A percentile compares a stretch with the other conserved stretches of the same genome.
phyloP scores from a whole-genome alignment of 1,139 yeast species.

The Oligophagozyma castellii region DNA sequence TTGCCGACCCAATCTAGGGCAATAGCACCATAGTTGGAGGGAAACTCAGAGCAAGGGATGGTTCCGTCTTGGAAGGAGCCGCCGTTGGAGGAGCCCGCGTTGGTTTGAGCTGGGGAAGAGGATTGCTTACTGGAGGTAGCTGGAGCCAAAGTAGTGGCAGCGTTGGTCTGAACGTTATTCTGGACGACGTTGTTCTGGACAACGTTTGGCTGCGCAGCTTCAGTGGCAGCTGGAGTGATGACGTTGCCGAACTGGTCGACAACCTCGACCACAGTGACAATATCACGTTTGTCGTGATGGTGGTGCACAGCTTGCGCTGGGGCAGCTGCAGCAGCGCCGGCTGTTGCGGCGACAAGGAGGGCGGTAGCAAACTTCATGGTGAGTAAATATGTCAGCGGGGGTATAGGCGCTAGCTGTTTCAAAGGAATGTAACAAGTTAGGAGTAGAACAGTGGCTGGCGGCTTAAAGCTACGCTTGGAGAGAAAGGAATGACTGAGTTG shows the following conservation, averaged over 20 bases:
- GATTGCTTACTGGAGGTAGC: slow-evolving; percentile 9
- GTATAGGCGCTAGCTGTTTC: slow-evolving; percentile 5
- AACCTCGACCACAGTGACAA: slow-evolving; percentile 39
- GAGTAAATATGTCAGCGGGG: slow-evolving; percentile 5
- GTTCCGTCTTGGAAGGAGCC: slow-evolving; percentile 64
- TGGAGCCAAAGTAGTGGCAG: slow-evolving; percentile 6
- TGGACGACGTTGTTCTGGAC: slow-evolving; percentile 10
- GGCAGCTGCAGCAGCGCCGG: slow-evolving; percentile 11
- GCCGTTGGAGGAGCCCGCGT: slow-evolving; percentile 22
- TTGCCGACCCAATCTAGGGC: slow-evolving; percentile 64
- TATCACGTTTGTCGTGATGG: slow-evolving; percentile 37
- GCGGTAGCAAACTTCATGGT: slow-evolving; percentile 1
- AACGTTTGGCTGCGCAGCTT: too few relatives aligned
- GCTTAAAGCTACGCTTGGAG: too few relatives aligned
- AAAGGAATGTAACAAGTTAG: slow-evolving; percentile 3
- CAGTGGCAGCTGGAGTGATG: slow-evolving; percentile 9
- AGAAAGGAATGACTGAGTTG: too few relatives aligned
- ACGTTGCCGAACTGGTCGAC: slow-evolving; percentile 30
- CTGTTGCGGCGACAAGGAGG: not conserved
- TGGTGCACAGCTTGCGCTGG: slow-evolving; percentile 36
- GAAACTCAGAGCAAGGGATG: slow-evolving; percentile 62
- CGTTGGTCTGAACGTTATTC: slow-evolving; percentile 3
- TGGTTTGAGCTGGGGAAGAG: slow-evolving; percentile 4
- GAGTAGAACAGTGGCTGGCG: too few relatives aligned
- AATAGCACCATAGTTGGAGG: slow-evolving; percentile 84